Conservation (phyloP, 2,329 filamentous ascomycete species). For the Fusarium haematococcum region DNA sequence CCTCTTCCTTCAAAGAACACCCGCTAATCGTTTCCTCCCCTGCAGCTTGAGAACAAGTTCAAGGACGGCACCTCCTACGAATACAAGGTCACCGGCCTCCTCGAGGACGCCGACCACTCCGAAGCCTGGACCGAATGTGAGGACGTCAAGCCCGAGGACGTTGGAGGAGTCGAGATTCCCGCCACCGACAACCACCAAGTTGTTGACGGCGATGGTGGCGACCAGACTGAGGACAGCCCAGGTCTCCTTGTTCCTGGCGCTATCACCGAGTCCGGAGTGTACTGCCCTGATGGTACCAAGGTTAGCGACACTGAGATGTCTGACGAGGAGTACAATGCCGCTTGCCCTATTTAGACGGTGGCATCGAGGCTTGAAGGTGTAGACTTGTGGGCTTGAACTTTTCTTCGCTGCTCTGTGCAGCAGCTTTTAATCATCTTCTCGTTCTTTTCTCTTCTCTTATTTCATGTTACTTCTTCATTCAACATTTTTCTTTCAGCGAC, state of each 20-base stretch:
- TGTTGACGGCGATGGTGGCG: background rate
- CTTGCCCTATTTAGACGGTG: background rate
- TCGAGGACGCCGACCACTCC: background rate
- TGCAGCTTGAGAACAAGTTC: background rate
- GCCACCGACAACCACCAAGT: background rate
- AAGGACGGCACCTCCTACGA: background rate
- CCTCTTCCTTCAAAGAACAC: background rate
- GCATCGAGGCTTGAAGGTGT: background rate
- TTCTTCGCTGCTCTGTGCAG: background rate
- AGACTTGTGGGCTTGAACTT: too few relatives aligned
- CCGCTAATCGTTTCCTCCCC: background rate
- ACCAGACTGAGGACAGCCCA: background rate
- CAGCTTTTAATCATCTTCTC: background rate
- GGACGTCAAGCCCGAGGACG: background rate
- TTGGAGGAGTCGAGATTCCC: background rate
- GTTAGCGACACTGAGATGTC: background rate
- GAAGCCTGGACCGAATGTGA: background rate
- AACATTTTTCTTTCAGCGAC: background rate
- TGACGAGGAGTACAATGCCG: background rate
- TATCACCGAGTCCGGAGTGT: background rate
- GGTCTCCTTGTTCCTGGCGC: background rate
- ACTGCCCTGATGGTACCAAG: background rate
- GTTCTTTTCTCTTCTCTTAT: background rate
- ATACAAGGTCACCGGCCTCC: background rate
- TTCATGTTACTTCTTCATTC: background rate